Percentiles rank a stretch among this genome's conserved stretches.
These are phyloP conservation scores for Cordyceps cateniannulata DNA, from an alignment of 2,329 filamentous ascomycete species.

Conservation along the genomic window DNA sequence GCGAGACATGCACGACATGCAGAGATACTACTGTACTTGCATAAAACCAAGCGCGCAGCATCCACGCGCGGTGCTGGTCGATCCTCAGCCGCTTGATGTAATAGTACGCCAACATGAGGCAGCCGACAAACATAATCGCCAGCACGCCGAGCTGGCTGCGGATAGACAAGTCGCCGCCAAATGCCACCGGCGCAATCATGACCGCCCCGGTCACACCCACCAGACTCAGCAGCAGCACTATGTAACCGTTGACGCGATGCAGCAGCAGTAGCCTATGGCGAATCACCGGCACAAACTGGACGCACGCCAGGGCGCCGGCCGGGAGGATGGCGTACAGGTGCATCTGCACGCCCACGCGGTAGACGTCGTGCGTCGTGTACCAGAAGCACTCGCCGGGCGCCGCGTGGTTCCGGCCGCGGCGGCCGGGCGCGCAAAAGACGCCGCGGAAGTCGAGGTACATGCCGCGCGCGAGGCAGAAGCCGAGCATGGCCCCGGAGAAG, in stretches of 20 bases:
- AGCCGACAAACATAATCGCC: conserved; percentile 34
- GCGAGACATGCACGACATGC: neutral
- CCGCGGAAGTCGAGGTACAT: conserved; percentile 39
- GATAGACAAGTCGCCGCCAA: conserved; percentile 45
- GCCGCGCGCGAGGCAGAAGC: conserved; percentile 41
- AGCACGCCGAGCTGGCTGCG: conserved; percentile 37
- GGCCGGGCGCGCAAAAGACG: conserved; percentile 19
- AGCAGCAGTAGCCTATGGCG: conserved; percentile 41
- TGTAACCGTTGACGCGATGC: conserved; percentile 56
- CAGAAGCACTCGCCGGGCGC: conserved; percentile 35
- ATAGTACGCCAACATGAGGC: conserved; percentile 39
- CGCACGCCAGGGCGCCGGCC: conserved; percentile 32
- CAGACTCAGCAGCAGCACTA: conserved; percentile 40
- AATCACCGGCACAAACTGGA: conserved; percentile 41
- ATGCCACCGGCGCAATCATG: conserved; percentile 42
- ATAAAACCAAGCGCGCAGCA: conserved; percentile 48
- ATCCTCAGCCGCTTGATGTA: conserved; percentile 55
- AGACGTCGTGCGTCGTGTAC: conserved; percentile 20
- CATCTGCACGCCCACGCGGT: conserved; percentile 34
- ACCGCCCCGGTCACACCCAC: conserved; percentile 40
- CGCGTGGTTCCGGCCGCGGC: conserved; percentile 1
- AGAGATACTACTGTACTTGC: conserved; percentile 16
- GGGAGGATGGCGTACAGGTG: conserved; percentile 39
- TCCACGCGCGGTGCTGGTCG: conserved; percentile 56
- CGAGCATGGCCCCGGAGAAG: conserved; percentile 35